Evolutionary conservation across 129 eudicot genomes (phyloP), one percentile per base, ranked within the genome.

Genomic region (Flaveria ramosissima): DNA sequence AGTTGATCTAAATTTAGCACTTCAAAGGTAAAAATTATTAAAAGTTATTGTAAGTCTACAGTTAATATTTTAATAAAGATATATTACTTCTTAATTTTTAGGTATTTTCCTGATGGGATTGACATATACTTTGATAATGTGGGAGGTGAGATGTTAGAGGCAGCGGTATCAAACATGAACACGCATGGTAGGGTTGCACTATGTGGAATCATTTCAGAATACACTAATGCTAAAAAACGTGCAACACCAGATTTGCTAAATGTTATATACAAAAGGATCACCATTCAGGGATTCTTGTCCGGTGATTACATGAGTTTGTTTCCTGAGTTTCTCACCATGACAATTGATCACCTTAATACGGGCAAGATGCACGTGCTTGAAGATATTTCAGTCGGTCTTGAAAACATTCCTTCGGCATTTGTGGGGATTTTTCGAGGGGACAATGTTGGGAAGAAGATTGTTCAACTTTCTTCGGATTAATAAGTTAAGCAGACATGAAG

Each of bases 101-200:
- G 96, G 79, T 88, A 84, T 79, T 92, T 90, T 43, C 98, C 96
- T 0, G 84, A 92, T 15, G 98, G 98, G 41, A 92, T 89, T 3
- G 96, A 92, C 78, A 81, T 92, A 78, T 92, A 92, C 53, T 92
- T 92, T 76, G 97, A 92, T 82, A 92, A 92, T 30, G 98, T 92
- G 73, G 98, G 98, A 71, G 94, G 83, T 1, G 83, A 85, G 64
- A 92, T 92, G 94, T 80, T 89, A 23, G 98, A 90, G 68, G 96
- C 92, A 8, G 92, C 90, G 1, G 83, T 92, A 70, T 36, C 78
- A 2, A 92, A 92, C 86, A 92, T 92, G 98, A 92, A 90, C 69
- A 4, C 57, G 27, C 85, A 79, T 17, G 96, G 96, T 0, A 81
- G 96, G 53, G 87, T 92, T 24, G 89, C 89, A 10, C 82, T 81